Conservation (phyloP, 179 eudicot genomes). For the Beta macrorhiza region DNA sequence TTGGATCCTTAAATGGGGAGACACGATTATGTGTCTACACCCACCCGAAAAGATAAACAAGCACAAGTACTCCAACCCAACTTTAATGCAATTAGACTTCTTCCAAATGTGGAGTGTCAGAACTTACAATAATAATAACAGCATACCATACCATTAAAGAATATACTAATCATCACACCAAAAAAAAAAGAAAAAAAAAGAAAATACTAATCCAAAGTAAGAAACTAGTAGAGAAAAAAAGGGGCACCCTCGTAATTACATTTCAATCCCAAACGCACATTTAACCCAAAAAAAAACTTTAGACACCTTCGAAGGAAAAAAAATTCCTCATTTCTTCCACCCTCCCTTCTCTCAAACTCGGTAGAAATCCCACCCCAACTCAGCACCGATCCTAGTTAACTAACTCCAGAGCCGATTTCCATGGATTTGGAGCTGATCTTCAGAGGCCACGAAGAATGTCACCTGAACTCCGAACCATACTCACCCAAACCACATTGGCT, state of each 20-base stretch:
- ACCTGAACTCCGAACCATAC: conserved; percentile 36
- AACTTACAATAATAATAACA: too few relatives aligned
- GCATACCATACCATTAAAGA: too few relatives aligned
- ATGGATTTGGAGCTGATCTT: conserved; percentile 63
- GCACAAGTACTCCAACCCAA: too few relatives aligned
- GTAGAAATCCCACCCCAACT: conserved; percentile 3
- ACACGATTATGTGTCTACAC: too few relatives aligned
- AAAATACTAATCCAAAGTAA: not conserved
- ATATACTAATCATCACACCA: not conserved
- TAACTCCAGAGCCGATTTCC: not conserved
- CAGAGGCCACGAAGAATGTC: conserved; percentile 60
- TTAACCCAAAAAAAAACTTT: not conserved
- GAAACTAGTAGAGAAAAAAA: not conserved
- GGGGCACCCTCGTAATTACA: not conserved
- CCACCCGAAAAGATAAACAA: too few relatives aligned
- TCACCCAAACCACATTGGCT: conserved; percentile 47
- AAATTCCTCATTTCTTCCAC: not conserved
- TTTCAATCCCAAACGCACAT: not conserved
- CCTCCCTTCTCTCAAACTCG: not conserved
- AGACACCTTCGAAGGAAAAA: too few relatives aligned
- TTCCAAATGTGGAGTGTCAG: too few relatives aligned
- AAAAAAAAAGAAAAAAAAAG: not conserved
- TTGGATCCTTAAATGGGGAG: too few relatives aligned
- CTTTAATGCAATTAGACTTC: too few relatives aligned
- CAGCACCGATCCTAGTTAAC: conserved; percentile 7